Percentiles rank a stretch among this genome's conserved stretches.
Conservation (phyloP, 2,329 filamentous ascomycete genomes). For the Amylocarpus encephaloides region DNA sequence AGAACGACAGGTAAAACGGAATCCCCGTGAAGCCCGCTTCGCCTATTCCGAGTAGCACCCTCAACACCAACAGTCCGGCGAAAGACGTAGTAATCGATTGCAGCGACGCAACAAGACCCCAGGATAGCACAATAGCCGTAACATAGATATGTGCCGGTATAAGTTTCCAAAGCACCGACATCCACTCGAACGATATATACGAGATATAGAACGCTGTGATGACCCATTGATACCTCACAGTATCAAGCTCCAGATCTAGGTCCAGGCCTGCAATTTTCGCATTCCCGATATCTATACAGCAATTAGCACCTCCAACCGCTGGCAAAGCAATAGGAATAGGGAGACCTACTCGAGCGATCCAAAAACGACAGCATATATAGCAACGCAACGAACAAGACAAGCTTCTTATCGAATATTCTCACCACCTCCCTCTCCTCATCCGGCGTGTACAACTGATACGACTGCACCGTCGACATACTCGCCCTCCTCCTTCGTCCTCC, state of each 20-base stretch:
- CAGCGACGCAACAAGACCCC: conserved; percentile 73
- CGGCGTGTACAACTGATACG: conserved; percentile 48
- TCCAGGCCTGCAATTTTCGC: conserved; percentile 60
- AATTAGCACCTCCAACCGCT: conserved; percentile 12
- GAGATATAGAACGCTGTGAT: conserved; percentile 56
- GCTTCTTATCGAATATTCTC: conserved; percentile 66
- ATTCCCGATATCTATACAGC: conserved; percentile 50
- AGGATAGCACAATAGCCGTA: conserved; percentile 60
- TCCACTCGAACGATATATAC: conserved; percentile 60
- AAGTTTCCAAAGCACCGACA: conserved; percentile 55
- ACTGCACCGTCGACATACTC: conserved; percentile 32
- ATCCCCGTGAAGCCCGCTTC: conserved; percentile 62
- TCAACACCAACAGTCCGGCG: conserved; percentile 48
- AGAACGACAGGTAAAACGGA: conserved; percentile 59
- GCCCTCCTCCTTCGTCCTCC: conserved; percentile 16
- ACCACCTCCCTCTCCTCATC: conserved; percentile 70
- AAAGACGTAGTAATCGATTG: conserved; percentile 63
- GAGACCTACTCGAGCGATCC: conserved; percentile 67
- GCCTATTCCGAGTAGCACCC: conserved; percentile 53
- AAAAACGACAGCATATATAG: conserved; percentile 82
- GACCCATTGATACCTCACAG: conserved; percentile 52
- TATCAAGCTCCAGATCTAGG: conserved; percentile 47
- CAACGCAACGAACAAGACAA: conserved; percentile 75
- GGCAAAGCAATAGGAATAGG: neutral
- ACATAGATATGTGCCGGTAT: conserved; percentile 56